Percentiles rank a stretch among this genome's conserved stretches.
Conservation (phyloP, 768 basidiomycete genomes). For the Amanita molliuscula region DNA sequence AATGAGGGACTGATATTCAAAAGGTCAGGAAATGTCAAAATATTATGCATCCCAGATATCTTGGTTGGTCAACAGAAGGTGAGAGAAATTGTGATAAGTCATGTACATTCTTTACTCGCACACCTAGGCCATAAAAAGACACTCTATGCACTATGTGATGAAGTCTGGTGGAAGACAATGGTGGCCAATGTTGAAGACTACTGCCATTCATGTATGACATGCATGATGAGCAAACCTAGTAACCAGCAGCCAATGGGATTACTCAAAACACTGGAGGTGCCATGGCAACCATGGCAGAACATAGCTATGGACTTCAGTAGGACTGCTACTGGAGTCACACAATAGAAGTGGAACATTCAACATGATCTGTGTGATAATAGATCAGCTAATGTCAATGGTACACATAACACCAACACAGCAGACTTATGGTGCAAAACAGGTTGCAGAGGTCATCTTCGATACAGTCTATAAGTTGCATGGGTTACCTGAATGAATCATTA, state of each 20-base stretch:
- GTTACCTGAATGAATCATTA: constrained; percentile 25
- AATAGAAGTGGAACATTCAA: constrained; percentile 13
- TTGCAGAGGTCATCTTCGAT: constrained; percentile 25
- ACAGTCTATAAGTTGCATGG: constrained; percentile 28
- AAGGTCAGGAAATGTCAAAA: not conserved
- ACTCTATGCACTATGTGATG: constrained; percentile 17
- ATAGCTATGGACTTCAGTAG: constrained; percentile 18
- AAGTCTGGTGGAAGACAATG: constrained; percentile 31
- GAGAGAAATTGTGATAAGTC: constrained; percentile 22
- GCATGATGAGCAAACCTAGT: constrained; percentile 13
- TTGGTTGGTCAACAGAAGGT: constrained; percentile 10
- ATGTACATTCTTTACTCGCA: constrained; percentile 28
- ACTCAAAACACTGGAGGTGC: constrained; percentile 16
- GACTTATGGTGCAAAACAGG: constrained; percentile 19
- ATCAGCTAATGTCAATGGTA: constrained; percentile 14
- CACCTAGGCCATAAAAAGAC: constrained; percentile 28
- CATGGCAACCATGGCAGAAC: constrained; percentile 16
- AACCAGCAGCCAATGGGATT: constrained; percentile 18
- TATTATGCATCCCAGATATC: constrained; percentile 16
- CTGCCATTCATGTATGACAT: constrained; percentile 18
- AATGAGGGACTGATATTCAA: constrained; percentile 12
- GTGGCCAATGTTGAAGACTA: constrained; percentile 14
- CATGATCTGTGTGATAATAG: constrained; percentile 19
- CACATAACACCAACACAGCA: constrained; percentile 18
- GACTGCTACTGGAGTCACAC: constrained; percentile 13